These are phyloP conservation scores for Lactarius akahatsu DNA, from an alignment of 768 basidiomycete genomes.

Conservation along the genomic window DNA sequence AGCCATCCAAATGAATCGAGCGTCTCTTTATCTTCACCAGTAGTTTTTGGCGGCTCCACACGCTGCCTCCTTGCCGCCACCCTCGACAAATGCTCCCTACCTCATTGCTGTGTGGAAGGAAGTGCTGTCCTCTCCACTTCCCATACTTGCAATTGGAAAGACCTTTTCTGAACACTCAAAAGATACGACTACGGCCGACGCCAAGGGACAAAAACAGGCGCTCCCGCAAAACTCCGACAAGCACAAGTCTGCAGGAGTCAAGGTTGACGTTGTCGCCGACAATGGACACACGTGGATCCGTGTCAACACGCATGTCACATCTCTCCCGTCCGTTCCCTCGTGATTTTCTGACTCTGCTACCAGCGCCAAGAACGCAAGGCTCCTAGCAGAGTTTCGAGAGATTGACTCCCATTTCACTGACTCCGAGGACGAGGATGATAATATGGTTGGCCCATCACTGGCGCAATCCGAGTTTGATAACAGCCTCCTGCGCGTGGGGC, in stretches of 20 bases:
- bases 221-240: constrained; percentile 19
- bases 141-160: constrained; percentile 59
- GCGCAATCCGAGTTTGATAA: constrained; percentile 63
- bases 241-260: constrained; percentile 41
- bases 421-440: constrained; percentile 43
- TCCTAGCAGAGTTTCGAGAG: constrained; percentile 80
- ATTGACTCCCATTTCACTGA: constrained; percentile 79
- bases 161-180: constrained; percentile 40
- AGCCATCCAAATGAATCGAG: constrained; percentile 14
- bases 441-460: constrained; percentile 37
- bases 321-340: constrained; percentile 14
- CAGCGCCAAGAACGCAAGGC: constrained; percentile 74
- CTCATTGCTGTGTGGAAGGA: constrained; percentile 83
- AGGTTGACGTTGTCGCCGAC: constrained; percentile 80
- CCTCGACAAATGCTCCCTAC: constrained; percentile 79
- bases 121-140: constrained; percentile 56
- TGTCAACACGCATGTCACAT: constrained; percentile 73
- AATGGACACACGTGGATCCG: constrained; percentile 78
- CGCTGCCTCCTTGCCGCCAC: constrained; percentile 46
- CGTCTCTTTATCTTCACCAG: constrained; percentile 35
- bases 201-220: constrained; percentile 20
- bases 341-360: constrained; percentile 8
- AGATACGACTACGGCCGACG: too few species aligned
- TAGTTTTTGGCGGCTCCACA: constrained; percentile 60
- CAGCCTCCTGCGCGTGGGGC: constrained; percentile 68